Conservation (phyloP, 2,329 filamentous ascomycete genomes). For the Pseudomassariella vexata region DNA sequence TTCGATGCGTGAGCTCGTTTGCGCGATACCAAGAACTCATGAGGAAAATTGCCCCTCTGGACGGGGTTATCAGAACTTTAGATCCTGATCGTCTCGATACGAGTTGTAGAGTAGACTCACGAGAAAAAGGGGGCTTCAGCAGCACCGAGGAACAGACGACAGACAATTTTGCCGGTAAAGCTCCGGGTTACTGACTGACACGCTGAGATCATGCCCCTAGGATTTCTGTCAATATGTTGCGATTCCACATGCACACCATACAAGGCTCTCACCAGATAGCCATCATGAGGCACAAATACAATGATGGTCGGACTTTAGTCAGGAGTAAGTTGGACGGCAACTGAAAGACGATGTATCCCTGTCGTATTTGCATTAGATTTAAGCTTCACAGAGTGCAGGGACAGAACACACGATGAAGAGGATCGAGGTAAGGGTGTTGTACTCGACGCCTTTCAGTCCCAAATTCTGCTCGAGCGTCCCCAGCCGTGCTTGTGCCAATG, state of each 20-base stretch:
- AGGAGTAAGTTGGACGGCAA: constrained; percentile 36
- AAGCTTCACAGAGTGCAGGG: too few relatives aligned
- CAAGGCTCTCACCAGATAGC: too few relatives aligned
- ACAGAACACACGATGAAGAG: too few relatives aligned
- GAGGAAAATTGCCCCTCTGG: constrained; percentile 8
- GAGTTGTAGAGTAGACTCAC: constrained; percentile 32
- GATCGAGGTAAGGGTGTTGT: constrained; percentile 48
- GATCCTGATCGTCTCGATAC: too few relatives aligned
- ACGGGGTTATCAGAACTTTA: too few relatives aligned
- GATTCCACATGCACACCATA: too few relatives aligned
- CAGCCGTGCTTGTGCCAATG: constrained; percentile 48
- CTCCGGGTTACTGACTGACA: constrained; percentile 38
- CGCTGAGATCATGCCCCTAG: constrained; percentile 25
- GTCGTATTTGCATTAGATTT: too few relatives aligned
- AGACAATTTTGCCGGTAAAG: constrained; percentile 35
- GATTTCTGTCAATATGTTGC: too few relatives aligned
- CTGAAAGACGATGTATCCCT: constrained; percentile 36
- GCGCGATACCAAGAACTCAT: constrained; percentile 35
- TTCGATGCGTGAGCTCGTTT: constrained; percentile 25
- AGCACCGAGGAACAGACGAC: constrained; percentile 39
- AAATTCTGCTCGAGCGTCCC: constrained; percentile 48
- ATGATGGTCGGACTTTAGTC: constrained; percentile 33
- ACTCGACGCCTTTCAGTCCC: constrained; percentile 48
- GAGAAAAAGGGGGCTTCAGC: constrained; percentile 47
- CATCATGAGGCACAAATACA: constrained; percentile 46